These are phyloP conservation scores for Rhynchospora pubera DNA, from an alignment of 176 grass and related monocot genomes.

Conservation along the genomic window DNA sequence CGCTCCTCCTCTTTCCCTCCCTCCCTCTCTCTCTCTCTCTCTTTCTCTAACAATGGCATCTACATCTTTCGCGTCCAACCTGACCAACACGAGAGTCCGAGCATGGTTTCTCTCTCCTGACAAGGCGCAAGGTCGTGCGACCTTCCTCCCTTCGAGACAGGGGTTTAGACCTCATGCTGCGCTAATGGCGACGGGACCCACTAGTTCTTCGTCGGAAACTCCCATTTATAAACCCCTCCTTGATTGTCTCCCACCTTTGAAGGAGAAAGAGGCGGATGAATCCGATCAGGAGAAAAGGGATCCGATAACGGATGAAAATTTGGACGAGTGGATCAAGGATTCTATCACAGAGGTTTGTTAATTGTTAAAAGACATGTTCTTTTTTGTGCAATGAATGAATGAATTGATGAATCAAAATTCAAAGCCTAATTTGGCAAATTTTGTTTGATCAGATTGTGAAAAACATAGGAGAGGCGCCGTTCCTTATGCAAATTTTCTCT, in stretches of 20 bases:
- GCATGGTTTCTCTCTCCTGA: not conserved
- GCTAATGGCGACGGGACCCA: not conserved
- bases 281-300: slow-evolving; percentile 9
- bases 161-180: not conserved
- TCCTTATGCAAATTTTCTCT: slow-evolving; percentile 20
- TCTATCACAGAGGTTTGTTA: slow-evolving; percentile 29
- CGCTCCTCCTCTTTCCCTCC: not conserved
- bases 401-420: not conserved
- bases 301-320: slow-evolving; percentile 17
- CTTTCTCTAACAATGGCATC: not conserved
- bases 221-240: not conserved
- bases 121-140: not conserved
- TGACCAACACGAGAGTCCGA: not conserved
- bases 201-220: not conserved
- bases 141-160: not conserved
- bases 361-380: slow-evolving; percentile 9
- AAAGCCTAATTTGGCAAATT: not conserved
- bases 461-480: slow-evolving; percentile 30
- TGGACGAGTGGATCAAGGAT: slow-evolving; percentile 38
- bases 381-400: not conserved
- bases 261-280: not conserved
- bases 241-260: not conserved
- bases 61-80: not conserved
- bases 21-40: not conserved
- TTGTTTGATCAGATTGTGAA: slow-evolving; percentile 29